A percentile compares a stretch with the other conserved stretches of the same genome.
phyloP scores from a whole-genome alignment of 768 basidiomycete genomes.

The Boletus sp. region DNA sequence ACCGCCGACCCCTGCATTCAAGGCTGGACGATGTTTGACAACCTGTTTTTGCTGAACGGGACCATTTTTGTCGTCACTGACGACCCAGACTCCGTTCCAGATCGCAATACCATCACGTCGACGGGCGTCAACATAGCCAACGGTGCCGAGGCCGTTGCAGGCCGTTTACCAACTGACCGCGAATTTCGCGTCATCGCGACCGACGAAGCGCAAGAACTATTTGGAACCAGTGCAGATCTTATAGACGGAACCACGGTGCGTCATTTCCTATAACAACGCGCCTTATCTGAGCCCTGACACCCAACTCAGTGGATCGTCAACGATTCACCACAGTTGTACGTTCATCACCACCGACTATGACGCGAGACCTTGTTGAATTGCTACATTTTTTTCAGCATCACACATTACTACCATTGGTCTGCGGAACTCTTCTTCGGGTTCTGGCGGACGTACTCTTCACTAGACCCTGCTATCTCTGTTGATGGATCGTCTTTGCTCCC shows the following conservation, averaged over 20 bases:
- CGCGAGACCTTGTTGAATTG: background rate
- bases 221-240: slow-evolving; percentile 68
- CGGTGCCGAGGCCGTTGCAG: slow-evolving; percentile 50
- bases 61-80: slow-evolving; percentile 82
- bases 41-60: slow-evolving; percentile 77
- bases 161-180: slow-evolving; percentile 71
- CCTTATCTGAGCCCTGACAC: slow-evolving; percentile 8
- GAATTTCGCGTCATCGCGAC: slow-evolving; percentile 78
- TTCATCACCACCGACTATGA: slow-evolving; percentile 2
- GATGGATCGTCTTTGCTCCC: slow-evolving; percentile 72
- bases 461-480: slow-evolving; percentile 67
- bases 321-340: slow-evolving; percentile 83
- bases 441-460: slow-evolving; percentile 85
- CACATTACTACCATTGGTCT: slow-evolving; percentile 93
- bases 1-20: background rate
- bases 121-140: slow-evolving; percentile 60
- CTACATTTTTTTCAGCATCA: slow-evolving; percentile 49
- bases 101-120: slow-evolving; percentile 67
- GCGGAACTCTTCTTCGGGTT: slow-evolving; percentile 91
- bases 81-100: slow-evolving; percentile 63
- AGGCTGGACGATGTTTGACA: slow-evolving; percentile 93
- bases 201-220: slow-evolving; percentile 61
- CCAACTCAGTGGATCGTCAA: slow-evolving; percentile 67
- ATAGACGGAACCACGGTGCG: slow-evolving; percentile 77
- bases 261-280: background rate